Percentiles rank a stretch among this genome's conserved stretches.
Conservation (phyloP, 768 basidiomycete genomes). For the Tulasnella sp. region DNA sequence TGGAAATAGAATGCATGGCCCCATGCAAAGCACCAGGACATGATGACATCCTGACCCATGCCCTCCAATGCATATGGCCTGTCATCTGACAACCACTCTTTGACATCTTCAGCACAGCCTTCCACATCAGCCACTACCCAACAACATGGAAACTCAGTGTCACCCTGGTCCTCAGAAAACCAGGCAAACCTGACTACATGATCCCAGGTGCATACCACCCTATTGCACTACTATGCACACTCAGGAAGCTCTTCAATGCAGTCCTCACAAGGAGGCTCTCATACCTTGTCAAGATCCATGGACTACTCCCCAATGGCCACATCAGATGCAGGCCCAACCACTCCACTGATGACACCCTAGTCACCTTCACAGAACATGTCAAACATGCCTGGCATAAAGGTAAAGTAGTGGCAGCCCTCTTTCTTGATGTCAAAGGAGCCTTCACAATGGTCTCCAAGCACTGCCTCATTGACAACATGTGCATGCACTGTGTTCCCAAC, state of each 20-base stretch:
- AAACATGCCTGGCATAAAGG: constrained; percentile 12
- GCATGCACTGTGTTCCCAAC: constrained; percentile 4
- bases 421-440: constrained; percentile 11
- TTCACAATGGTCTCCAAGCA: constrained; percentile 15
- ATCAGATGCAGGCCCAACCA: constrained; percentile 16
- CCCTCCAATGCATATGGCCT: background rate
- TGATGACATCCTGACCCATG: constrained; percentile 13
- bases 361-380: constrained; percentile 1
- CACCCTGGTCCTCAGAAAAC: constrained; percentile 14
- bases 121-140: background rate
- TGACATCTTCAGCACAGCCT: background rate
- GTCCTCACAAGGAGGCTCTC: background rate
- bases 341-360: constrained; percentile 15
- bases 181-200: constrained; percentile 12
- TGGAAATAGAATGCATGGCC: background rate
- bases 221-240: constrained; percentile 7
- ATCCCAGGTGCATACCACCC: constrained; percentile 14
- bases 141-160: background rate
- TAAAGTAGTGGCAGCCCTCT: background rate
- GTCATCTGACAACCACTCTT: background rate
- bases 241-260: constrained; percentile 6
- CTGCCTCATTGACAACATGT: constrained; percentile 16
- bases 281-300: background rate
- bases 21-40: constrained; percentile 17
- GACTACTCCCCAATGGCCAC: constrained; percentile 12